Conservation (phyloP, 2,329 filamentous ascomycete species). For the Fusarium algeriense region DNA sequence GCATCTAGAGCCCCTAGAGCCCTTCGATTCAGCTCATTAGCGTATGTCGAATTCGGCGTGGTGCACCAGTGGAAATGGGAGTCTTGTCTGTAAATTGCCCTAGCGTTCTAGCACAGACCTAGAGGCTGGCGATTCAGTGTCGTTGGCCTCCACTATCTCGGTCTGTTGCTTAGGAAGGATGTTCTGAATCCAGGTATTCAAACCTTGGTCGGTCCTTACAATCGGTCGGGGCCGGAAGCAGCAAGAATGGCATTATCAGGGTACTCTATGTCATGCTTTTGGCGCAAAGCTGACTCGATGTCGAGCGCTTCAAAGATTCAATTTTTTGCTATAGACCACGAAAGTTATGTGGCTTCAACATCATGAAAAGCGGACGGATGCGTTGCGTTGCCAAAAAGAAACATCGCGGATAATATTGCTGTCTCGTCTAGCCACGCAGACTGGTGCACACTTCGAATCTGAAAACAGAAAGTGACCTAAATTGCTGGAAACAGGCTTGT, state of each 20-base stretch:
- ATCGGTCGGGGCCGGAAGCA: conserved; percentile 32
- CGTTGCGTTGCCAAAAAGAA: conserved; percentile 12
- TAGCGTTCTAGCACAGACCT: conserved; percentile 25
- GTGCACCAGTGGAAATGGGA: conserved; percentile 26
- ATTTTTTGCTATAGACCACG: not conserved
- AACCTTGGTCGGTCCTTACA: conserved; percentile 20
- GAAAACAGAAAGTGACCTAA: conserved; percentile 28
- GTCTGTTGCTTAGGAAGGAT: conserved; percentile 21
- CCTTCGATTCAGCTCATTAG: conserved; percentile 47
- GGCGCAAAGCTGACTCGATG: conserved; percentile 22
- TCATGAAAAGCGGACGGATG: conserved; percentile 28
- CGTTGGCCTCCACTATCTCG: conserved; percentile 23
- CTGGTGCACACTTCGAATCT: conserved; percentile 25
- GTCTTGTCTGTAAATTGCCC: conserved; percentile 24
- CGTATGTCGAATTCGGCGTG: conserved; percentile 33
- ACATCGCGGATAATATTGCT: conserved; percentile 12
- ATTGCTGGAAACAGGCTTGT: conserved; percentile 31
- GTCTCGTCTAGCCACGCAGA: conserved; percentile 10
- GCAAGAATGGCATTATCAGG: conserved; percentile 4
- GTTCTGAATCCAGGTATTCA: conserved; percentile 9
- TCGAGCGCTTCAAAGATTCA: not conserved
- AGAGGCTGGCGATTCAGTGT: conserved; percentile 23
- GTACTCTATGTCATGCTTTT: not conserved
- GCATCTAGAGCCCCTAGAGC: conserved; percentile 25
- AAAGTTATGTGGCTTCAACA: conserved; percentile 23